phyloP scores from a whole-genome alignment of 768 basidiomycete genomes.

The Strobilomyces echinocephalus region DNA sequence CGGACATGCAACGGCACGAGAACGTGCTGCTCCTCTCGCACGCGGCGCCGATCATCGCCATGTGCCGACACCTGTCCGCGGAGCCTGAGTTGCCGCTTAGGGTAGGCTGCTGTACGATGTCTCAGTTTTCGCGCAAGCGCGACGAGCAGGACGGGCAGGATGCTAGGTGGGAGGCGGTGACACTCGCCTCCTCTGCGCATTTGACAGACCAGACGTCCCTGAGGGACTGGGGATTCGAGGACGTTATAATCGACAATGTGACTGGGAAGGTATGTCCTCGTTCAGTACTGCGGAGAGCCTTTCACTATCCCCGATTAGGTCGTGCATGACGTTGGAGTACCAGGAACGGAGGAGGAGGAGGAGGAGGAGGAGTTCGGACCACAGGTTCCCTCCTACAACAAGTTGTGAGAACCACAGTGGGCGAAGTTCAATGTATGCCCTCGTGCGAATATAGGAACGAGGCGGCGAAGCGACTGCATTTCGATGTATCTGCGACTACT shows the following conservation, averaged over 20 bases:
- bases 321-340: constrained; percentile 62
- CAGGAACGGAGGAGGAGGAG: constrained; percentile 59
- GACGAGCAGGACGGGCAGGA: constrained; percentile 32
- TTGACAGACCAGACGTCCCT: constrained; percentile 49
- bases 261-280: constrained; percentile 51
- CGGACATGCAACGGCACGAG: constrained; percentile 39
- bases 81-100: constrained; percentile 49
- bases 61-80: constrained; percentile 55
- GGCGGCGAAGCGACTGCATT: not conserved
- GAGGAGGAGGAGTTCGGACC: constrained; percentile 55
- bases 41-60: constrained; percentile 68
- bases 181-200: constrained; percentile 54
- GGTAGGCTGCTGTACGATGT: constrained; percentile 74
- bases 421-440: not conserved
- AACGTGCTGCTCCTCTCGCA: constrained; percentile 65
- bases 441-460: not conserved
- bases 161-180: constrained; percentile 40
- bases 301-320: constrained; percentile 41
- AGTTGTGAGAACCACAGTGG: not conserved
- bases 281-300: not conserved
- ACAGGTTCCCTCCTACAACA: constrained; percentile 32
- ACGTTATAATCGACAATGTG: constrained; percentile 46
- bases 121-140: constrained; percentile 43
- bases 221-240: constrained; percentile 80
- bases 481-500: not conserved